Evolutionary conservation across 1,284 basidiomycete genomes (phyloP), one percentile per base, ranked within the genome.

Genomic region (Phaffia rhodozyma): DNA sequence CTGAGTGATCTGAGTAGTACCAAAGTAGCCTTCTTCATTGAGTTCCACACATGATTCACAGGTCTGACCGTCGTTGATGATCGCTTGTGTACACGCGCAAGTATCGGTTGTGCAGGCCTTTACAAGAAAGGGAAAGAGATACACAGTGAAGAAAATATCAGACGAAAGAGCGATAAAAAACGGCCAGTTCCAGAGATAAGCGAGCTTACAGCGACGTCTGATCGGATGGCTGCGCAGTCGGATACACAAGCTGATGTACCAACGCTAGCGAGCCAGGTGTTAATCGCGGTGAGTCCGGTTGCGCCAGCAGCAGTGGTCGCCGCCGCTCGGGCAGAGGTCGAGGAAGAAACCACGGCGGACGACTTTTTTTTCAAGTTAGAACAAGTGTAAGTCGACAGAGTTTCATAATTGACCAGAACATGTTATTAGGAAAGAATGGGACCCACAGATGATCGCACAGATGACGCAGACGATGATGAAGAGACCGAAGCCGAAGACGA

Each of bases 21-120:
- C 51, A 48, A 53, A 62, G 47, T 55, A 55, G 7, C 61, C 61
- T 25, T 62, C 48, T 1, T 18, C 50, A 49, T 62, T 62, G 29
- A 51, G 48, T 23, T 57, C 51, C 16, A 62, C 43, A 27, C 61
- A 62, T 13, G 58, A 50, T 51, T 62, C 48, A 34, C 61, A 62
- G 9, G 55, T 62, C 34, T 57, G 55, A 1, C 61, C 61, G 49
- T 58, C 43, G 16, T 48, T 50, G 49, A 62, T 58, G 49, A 49
- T 53, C 23, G 61, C 34, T 47, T 55, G 29, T 27, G 61, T 62
- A n/a, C 61, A 62, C 18, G 54, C 43, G 25, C 61, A 62, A 2
- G 61, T 51, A 23, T 62, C 61, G 11, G 55, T 58, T 13, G 60
- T 30, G 53, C 60, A 61, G 1, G 60, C 52, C 60, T 61, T 13